A percentile compares a stretch with the other conserved stretches of the same genome.
Conservation (phyloP, 2,329 filamentous ascomycete species). For the Ramichloridium luteum region DNA sequence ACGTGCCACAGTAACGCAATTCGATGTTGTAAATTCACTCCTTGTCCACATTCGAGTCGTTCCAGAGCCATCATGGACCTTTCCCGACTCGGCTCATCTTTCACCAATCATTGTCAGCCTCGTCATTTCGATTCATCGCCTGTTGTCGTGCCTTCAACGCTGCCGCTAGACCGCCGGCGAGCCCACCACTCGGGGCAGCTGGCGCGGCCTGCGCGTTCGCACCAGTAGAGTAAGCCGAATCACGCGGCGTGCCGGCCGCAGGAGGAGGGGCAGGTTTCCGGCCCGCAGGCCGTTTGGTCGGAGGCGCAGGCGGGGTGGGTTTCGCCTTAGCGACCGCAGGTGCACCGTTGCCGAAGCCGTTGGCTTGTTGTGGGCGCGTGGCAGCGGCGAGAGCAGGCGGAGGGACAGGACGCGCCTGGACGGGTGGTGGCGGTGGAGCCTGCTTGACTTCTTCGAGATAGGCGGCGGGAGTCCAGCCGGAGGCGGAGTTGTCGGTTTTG, state of each 20-base stretch:
- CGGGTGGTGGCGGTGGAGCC: conserved; percentile 44
- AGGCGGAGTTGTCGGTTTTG: conserved; percentile 51
- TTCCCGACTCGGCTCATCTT: no score
- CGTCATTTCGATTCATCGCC: conserved; percentile 34
- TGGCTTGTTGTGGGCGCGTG: conserved; percentile 19
- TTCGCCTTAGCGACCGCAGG: conserved; percentile 43
- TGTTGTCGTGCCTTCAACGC: conserved; percentile 38
- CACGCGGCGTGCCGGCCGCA: conserved; percentile 53
- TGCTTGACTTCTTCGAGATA: conserved; percentile 75
- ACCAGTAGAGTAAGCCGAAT: conserved; percentile 40
- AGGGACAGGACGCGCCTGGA: conserved; percentile 42
- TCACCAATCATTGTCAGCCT: conserved; percentile 29
- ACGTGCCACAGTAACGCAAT: no score
- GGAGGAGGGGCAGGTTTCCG: conserved; percentile 57
- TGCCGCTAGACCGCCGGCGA: conserved; percentile 40
- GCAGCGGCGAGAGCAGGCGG: conserved; percentile 45
- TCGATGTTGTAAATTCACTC: no score
- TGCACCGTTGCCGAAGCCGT: conserved; percentile 27
- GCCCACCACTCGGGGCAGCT: conserved; percentile 24
- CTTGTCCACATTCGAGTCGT: no score
- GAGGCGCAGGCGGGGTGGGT: conserved; percentile 63
- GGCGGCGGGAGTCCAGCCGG: conserved; percentile 87
- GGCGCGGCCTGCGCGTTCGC: conserved; percentile 21
- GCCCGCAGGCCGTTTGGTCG: conserved; percentile 63
- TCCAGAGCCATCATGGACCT: no score